phyloP scores from a whole-genome alignment of 768 basidiomycete species.

The Kwoniella heveanensis region DNA sequence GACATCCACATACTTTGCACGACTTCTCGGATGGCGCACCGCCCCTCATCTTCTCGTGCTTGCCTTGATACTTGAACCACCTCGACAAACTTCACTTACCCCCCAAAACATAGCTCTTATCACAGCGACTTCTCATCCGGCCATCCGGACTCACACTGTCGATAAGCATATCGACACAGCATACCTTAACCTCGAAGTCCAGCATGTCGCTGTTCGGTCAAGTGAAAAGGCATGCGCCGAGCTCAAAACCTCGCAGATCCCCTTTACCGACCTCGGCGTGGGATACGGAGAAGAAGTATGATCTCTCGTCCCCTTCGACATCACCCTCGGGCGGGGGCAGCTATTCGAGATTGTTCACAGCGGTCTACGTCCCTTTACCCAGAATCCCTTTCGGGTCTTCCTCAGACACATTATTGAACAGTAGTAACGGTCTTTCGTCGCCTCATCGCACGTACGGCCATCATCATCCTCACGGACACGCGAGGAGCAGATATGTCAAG shows the following conservation, averaged over 20 bases:
- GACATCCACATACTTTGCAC: too few relatives aligned
- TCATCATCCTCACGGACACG: background rate
- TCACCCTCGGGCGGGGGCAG: conserved; percentile 18
- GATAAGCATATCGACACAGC: too few relatives aligned
- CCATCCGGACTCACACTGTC: too few relatives aligned
- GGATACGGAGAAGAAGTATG: conserved; percentile 46
- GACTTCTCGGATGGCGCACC: too few relatives aligned
- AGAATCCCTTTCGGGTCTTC: conserved; percentile 30
- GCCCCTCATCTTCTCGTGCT: too few relatives aligned
- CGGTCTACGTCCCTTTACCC: conserved; percentile 50
- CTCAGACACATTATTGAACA: conserved; percentile 18
- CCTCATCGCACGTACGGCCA: conserved; percentile 9
- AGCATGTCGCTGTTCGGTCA: conserved; percentile 56
- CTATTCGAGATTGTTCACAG: conserved; percentile 40
- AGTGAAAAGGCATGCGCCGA: conserved; percentile 50
- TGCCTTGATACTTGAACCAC: too few relatives aligned
- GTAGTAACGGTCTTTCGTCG: conserved; percentile 20
- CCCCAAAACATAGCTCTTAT: too few relatives aligned
- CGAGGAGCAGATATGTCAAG: conserved; percentile 29
- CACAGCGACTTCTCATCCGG: too few relatives aligned
- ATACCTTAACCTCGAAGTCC: background rate
- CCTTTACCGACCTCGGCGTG: conserved; percentile 46
- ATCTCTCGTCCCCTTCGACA: conserved; percentile 21
- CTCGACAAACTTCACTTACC: too few relatives aligned
- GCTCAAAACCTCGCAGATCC: conserved; percentile 38